Conservation (phyloP, 139 green algal genomes). For the Trebouxia sp. region DNA sequence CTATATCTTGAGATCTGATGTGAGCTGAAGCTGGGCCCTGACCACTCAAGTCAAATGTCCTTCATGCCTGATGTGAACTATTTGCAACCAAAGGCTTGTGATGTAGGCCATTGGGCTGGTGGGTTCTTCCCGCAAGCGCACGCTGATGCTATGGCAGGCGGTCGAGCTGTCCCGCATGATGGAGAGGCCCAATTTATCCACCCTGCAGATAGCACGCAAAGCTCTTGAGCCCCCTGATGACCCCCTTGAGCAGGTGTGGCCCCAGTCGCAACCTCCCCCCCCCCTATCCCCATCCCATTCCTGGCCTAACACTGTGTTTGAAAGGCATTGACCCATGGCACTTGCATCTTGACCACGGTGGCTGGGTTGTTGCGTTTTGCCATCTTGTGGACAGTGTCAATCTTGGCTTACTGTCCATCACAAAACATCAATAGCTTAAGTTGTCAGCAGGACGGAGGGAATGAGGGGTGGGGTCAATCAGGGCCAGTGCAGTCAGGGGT, state of each 20-base stretch:
- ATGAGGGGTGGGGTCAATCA: not conserved
- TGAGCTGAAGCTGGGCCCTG: too few species aligned
- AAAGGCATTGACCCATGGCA: too few species aligned
- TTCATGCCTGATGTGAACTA: not conserved
- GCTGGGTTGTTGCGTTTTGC: too few species aligned
- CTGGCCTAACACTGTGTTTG: not conserved
- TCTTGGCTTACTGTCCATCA: too few species aligned
- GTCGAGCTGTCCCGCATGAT: slow-evolving; percentile 54
- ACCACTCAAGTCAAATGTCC: not conserved
- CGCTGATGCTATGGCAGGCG: slow-evolving; percentile 76
- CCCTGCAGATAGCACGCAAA: slow-evolving; percentile 48
- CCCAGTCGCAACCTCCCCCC: not conserved
- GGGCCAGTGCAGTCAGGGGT: slow-evolving; percentile 25
- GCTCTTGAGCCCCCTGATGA: slow-evolving; percentile 59
- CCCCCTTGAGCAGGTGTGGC: slow-evolving; percentile 39
- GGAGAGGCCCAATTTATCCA: slow-evolving; percentile 42
- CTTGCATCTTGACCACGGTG: too few species aligned
- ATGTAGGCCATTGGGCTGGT: slow-evolving; percentile 63
- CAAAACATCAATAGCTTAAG: too few species aligned
- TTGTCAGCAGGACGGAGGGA: slow-evolving; percentile 26
- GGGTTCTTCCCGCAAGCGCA: slow-evolving; percentile 61
- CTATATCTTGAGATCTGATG: too few species aligned
- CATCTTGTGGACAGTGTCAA: too few species aligned
- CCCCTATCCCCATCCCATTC: not conserved
- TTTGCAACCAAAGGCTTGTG: too few species aligned